Percentiles rank a stretch among this genome's conserved stretches.
Evolutionary conservation across 805 yeast species (phyloP).

Genomic region (Lachancea fermentati): DNA sequence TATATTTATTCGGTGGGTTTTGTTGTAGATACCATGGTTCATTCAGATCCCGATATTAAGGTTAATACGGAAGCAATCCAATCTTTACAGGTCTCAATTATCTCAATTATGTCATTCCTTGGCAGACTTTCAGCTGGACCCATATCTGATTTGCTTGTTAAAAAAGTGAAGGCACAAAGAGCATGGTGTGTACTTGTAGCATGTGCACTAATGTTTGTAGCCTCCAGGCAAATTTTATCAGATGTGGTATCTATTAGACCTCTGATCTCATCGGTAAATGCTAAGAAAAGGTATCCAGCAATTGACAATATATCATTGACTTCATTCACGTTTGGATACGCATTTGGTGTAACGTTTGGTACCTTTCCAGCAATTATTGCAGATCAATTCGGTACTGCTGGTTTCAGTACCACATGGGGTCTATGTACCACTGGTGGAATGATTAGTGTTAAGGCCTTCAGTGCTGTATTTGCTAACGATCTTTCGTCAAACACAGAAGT

Average conservation of each 20-base stretch:
- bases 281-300: slow-evolving; percentile 18
- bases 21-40: slow-evolving; percentile 48
- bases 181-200: slow-evolving; percentile 56
- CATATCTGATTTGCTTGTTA: slow-evolving; percentile 53
- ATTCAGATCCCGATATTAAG: slow-evolving; percentile 21
- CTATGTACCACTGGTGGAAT: slow-evolving; percentile 67
- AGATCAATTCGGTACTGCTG: slow-evolving; percentile 60
- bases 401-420: slow-evolving; percentile 75
- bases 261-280: background rate
- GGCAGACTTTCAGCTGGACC: slow-evolving; percentile 66
- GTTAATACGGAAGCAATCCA: slow-evolving; percentile 44
- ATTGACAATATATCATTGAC: slow-evolving; percentile 41
- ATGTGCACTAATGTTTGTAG: slow-evolving; percentile 28
- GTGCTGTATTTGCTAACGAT: slow-evolving; percentile 49
- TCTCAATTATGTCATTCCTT: slow-evolving; percentile 58
- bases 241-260: slow-evolving; percentile 30
- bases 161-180: slow-evolving; percentile 48
- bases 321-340: slow-evolving; percentile 53
- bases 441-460: slow-evolving; percentile 46
- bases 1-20: slow-evolving; percentile 73
- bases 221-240: slow-evolving; percentile 35
- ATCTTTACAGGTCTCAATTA: slow-evolving; percentile 64
- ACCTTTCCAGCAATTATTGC: slow-evolving; percentile 72
- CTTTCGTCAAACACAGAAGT: slow-evolving; percentile 42
- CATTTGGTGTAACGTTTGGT: slow-evolving; percentile 70